A percentile compares a stretch with the other conserved stretches of the same genome.
phyloP scores from a whole-genome alignment of 192 early-diverging fungal genomes.

The Mortierella antarctica region DNA sequence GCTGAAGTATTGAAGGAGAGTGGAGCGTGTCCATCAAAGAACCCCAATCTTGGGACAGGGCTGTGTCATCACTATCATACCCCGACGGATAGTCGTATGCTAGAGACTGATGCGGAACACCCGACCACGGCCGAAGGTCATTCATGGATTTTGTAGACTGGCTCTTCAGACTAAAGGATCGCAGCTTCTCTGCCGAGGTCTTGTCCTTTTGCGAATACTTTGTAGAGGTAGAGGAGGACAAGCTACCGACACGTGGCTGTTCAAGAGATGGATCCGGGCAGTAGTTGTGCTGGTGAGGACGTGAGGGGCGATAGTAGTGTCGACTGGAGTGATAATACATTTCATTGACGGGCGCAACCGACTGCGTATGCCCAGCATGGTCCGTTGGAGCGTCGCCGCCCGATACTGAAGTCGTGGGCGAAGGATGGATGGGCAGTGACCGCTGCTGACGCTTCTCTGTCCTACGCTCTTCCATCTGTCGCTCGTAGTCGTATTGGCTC shows the following conservation, averaged over 20 bases:
- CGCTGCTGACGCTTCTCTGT: conserved; percentile 29
- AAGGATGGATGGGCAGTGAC: conserved; percentile 32
- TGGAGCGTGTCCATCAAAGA: conserved; percentile 47
- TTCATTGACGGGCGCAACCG: conserved; percentile 10
- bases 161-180: conserved; percentile 44
- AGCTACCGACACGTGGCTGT: conserved; percentile 18
- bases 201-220: conserved; percentile 9
- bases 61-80: conserved; percentile 41
- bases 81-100: conserved; percentile 18
- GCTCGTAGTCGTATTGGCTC: conserved; percentile 25
- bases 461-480: conserved; percentile 10
- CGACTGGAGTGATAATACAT: conserved; percentile 33
- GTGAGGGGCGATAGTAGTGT: conserved; percentile 11
- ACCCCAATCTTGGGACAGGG: conserved; percentile 31
- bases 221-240: conserved; percentile 20
- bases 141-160: conserved; percentile 43
- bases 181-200: conserved; percentile 8
- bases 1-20: conserved; percentile 20
- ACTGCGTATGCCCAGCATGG: conserved; percentile 2
- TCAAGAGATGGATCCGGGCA: background rate
- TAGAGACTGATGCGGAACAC: conserved; percentile 17
- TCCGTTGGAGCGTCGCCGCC: background rate
- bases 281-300: background rate
- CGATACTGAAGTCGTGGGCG: background rate
- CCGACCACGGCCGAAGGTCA: conserved; percentile 45